phyloP scores from a whole-genome alignment of 164 flowering plant species.

The Vitis rotundifolia region DNA sequence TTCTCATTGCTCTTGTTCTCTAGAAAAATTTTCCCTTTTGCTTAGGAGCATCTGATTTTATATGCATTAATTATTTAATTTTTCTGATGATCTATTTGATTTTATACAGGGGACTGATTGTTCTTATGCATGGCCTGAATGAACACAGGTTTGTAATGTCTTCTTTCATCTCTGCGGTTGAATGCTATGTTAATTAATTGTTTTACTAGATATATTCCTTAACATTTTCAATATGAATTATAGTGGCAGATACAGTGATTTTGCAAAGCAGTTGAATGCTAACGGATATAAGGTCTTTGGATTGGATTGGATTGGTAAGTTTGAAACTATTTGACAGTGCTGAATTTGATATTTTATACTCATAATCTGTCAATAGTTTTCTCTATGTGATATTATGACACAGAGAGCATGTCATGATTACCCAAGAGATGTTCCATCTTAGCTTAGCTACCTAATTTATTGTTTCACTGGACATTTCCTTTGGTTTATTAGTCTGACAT shows the following conservation, averaged over 20 bases:
- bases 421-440: no score
- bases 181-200: not conserved
- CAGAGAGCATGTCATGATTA: no score
- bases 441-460: no score
- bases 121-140: constrained; percentile 87
- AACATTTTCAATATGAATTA: constrained; percentile 4
- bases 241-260: constrained; percentile 78
- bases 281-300: constrained; percentile 83
- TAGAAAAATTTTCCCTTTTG: no score
- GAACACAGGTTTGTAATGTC: constrained; percentile 74
- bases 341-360: no score
- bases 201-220: not conserved
- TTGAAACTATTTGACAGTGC: not conserved
- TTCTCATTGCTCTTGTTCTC: no score
- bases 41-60: no score
- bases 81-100: not conserved
- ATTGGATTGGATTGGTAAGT: constrained; percentile 96
- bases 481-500: no score
- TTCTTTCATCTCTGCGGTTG: constrained; percentile 1
- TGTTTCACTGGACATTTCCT: no score
- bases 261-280: constrained; percentile 81
- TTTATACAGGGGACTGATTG: constrained; percentile 68
- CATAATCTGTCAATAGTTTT: no score
- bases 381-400: no score
- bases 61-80: no score